These are phyloP conservation scores for Pestalotiopsis sp. DNA, from an alignment of 2,329 filamentous ascomycete species.

Conservation along the genomic window DNA sequence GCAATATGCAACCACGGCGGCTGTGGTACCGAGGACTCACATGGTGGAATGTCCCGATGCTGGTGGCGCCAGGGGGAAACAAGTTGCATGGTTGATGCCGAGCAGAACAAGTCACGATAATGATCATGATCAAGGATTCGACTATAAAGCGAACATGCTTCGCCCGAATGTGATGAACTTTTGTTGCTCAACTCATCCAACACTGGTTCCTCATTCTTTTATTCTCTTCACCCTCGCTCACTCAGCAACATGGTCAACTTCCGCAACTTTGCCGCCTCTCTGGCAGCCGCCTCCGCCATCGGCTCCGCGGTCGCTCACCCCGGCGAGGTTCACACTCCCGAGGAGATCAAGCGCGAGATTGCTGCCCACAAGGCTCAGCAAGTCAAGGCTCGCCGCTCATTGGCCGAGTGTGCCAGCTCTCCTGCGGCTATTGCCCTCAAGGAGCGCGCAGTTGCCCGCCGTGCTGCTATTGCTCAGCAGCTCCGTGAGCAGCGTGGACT, in stretches of 20 bases:
- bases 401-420: constrained; percentile 37
- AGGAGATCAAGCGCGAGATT: constrained; percentile 31
- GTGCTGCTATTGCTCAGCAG: constrained; percentile 36
- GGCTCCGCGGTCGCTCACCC: constrained; percentile 38
- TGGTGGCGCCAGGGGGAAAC: background rate
- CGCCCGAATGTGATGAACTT: background rate
- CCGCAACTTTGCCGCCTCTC: constrained; percentile 25
- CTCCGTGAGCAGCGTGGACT: constrained; percentile 39
- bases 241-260: constrained; percentile 27
- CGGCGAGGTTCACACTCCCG: constrained; percentile 36
- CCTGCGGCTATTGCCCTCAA: constrained; percentile 39
- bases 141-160: background rate
- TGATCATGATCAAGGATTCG: too few relatives aligned
- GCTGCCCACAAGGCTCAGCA: constrained; percentile 35
- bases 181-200: background rate
- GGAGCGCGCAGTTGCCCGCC: constrained; percentile 37
- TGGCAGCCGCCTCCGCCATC: constrained; percentile 25
- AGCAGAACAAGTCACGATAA: background rate
- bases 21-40: background rate
- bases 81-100: background rate
- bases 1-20: constrained; percentile 1
- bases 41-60: background rate
- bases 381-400: constrained; percentile 36
- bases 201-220: constrained; percentile 19
- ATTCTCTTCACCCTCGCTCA: constrained; percentile 8